Conservation (phyloP, 1,284 basidiomycete species). For the Singerocomus inundabilis region DNA sequence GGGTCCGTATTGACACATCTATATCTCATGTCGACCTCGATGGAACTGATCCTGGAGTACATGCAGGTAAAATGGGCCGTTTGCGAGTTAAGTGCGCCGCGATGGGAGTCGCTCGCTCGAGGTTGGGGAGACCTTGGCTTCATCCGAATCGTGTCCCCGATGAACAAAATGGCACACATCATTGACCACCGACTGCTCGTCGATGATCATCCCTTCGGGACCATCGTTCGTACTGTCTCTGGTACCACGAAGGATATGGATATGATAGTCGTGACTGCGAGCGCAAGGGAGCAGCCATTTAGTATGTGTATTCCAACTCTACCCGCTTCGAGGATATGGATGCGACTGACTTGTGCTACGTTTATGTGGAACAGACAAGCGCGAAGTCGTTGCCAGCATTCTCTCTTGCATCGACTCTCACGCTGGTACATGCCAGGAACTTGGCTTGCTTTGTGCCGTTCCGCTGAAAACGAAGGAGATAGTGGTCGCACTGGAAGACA, state of each 20-base stretch:
- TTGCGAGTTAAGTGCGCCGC: neutral
- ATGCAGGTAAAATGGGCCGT: neutral
- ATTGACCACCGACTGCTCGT: neutral
- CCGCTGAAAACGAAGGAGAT: constrained; percentile 12
- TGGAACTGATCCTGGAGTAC: neutral
- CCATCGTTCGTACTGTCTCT: constrained; percentile 2
- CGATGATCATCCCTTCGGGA: neutral
- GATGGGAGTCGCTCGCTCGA: neutral
- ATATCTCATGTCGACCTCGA: neutral
- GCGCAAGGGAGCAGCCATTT: constrained; percentile 3
- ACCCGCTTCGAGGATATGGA: neutral
- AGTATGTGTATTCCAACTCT: constrained; percentile 8
- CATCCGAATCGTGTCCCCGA: neutral
- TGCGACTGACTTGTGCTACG: neutral
- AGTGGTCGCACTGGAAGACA: constrained; percentile 1
- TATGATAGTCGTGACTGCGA: constrained; percentile 8
- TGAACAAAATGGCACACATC: constrained; percentile 3
- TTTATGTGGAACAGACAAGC: constrained; percentile 5
- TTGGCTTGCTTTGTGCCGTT: constrained; percentile 13
- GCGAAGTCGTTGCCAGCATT: constrained; percentile 7
- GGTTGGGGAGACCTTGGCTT: constrained; percentile 7
- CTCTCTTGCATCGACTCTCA: constrained; percentile 12
- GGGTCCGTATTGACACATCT: constrained; percentile 9
- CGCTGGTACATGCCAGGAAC: constrained; percentile 9
- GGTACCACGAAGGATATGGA: neutral